Conservation (phyloP, 2,329 filamentous ascomycete genomes). For the Orbilia javanica region DNA sequence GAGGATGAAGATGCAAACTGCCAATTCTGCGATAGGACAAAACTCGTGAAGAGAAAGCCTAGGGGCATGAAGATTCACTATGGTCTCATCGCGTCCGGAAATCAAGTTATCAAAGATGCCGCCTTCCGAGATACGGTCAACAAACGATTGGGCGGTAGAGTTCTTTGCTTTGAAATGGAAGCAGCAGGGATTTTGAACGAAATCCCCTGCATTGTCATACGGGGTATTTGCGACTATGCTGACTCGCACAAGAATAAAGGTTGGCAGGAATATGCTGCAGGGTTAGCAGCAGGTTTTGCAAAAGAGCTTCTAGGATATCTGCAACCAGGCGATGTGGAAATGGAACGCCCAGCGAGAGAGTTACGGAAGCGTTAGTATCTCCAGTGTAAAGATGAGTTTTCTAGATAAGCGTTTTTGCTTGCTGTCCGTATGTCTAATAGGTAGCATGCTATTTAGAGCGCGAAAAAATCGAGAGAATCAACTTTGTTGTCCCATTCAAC, state of each 20-base stretch:
- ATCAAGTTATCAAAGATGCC: constrained; percentile 12
- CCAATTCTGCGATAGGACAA: background rate
- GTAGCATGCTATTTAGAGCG: no score
- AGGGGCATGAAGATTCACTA: background rate
- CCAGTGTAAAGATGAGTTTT: no score
- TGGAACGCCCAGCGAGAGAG: background rate
- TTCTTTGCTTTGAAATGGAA: constrained; percentile 4
- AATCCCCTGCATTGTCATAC: constrained; percentile 14
- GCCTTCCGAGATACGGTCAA: background rate
- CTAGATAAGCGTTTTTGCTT: no score
- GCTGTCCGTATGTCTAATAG: no score
- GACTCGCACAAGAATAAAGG: constrained; percentile 16
- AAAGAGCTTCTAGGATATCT: constrained; percentile 12
- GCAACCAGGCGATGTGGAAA: background rate
- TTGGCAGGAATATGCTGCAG: constrained; percentile 10
- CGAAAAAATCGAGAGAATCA: no score
- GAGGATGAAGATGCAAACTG: no score
- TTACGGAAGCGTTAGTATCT: background rate
- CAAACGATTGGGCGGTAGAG: background rate
- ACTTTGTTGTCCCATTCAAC: no score
- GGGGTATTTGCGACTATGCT: constrained; percentile 32
- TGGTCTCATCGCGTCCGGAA: background rate
- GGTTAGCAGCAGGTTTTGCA: background rate
- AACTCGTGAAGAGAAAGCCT: background rate
- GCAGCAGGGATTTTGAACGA: background rate